Conservation (phyloP, 164 flowering plant genomes). For the Amborella trichopoda region DNA sequence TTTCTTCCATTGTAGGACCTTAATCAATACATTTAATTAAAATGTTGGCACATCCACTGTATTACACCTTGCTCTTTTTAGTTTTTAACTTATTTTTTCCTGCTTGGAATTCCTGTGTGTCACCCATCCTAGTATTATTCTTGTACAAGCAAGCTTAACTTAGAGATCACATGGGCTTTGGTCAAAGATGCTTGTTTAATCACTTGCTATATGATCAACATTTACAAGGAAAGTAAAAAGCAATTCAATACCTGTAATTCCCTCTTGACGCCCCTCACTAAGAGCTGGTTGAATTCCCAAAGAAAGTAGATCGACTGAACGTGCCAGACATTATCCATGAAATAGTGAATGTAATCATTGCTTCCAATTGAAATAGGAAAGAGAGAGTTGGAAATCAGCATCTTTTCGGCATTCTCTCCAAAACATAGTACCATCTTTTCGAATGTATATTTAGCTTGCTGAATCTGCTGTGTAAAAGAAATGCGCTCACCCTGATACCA, state of each 20-base stretch:
- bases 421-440: slow-evolving; percentile 46
- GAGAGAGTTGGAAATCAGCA: slow-evolving; percentile 50
- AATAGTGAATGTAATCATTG: slow-evolving; percentile 79
- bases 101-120: background rate
- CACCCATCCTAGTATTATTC: background rate
- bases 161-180: background rate
- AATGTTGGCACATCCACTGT: too few relatives aligned
- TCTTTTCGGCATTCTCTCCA: slow-evolving; percentile 53
- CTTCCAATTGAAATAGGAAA: slow-evolving; percentile 75
- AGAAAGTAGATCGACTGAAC: slow-evolving; percentile 63
- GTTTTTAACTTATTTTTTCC: background rate
- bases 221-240: background rate
- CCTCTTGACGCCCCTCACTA: slow-evolving; percentile 38
- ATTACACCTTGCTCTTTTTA: background rate
- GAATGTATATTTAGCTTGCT: slow-evolving; percentile 67
- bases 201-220: background rate
- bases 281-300: slow-evolving; percentile 72
- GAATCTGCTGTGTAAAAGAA: slow-evolving; percentile 67
- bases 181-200: background rate
- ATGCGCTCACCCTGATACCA: slow-evolving; percentile 60
- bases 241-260: slow-evolving; percentile 57
- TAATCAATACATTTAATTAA: too few relatives aligned
- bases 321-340: slow-evolving; percentile 51
- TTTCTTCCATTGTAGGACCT: too few relatives aligned
- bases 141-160: slow-evolving; percentile 1